Conservation (phyloP, 306 rosid species). For the Vicia villosa region DNA sequence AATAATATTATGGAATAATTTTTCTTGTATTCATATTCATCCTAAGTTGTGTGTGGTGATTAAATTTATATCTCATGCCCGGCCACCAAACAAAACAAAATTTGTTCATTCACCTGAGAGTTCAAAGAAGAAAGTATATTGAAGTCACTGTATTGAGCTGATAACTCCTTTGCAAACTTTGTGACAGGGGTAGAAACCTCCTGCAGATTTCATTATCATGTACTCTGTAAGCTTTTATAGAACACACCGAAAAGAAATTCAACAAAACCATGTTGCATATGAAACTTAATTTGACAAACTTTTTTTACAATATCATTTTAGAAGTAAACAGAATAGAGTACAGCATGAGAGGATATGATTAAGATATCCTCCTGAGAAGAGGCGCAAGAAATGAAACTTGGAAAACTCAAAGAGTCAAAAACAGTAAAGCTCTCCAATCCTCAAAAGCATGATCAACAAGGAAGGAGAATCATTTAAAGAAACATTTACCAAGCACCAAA, state of each 20-base stretch:
- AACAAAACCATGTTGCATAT: conserved; percentile 26
- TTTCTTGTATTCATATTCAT: not conserved
- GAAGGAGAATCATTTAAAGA: conserved; percentile 13
- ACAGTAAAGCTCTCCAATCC: too few relatives aligned
- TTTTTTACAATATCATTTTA: not conserved
- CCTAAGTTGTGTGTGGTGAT: conserved; percentile 29
- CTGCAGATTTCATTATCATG: conserved; percentile 53
- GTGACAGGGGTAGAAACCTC: conserved; percentile 85
- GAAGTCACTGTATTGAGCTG: conserved; percentile 90
- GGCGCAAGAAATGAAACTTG: not conserved
- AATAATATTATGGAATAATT: conserved; percentile 10
- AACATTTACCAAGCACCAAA: conserved; percentile 7
- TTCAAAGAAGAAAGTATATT: conserved; percentile 93
- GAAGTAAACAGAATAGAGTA: conserved; percentile 19
- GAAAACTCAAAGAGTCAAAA: too few relatives aligned
- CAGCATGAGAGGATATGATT: conserved; percentile 12
- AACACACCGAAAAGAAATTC: conserved; percentile 20
- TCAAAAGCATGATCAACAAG: conserved; percentile 27
- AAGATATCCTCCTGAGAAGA: conserved; percentile 7
- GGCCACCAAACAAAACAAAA: conserved; percentile 17
- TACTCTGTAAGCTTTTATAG: conserved; percentile 31
- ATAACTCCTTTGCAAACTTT: conserved; percentile 76
- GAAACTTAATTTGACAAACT: conserved; percentile 16
- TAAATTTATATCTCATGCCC: conserved; percentile 16
- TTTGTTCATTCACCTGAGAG: conserved; percentile 72